phyloP scores from a whole-genome alignment of 352 stramenopile species.

The Globisporangium splendens region DNA sequence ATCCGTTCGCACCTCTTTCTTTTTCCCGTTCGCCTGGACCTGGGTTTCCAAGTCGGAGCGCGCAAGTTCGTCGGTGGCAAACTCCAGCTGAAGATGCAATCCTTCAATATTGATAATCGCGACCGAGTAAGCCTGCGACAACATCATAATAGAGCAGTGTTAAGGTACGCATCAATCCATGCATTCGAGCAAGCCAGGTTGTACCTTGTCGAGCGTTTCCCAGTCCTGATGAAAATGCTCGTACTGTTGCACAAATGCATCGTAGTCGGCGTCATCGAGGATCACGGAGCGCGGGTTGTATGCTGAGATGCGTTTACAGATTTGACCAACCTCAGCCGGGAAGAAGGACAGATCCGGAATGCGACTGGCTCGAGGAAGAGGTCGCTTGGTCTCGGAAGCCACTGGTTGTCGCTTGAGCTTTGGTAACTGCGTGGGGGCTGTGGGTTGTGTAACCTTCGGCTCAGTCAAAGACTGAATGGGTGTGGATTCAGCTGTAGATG shows the following conservation, averaged over 20 bases:
- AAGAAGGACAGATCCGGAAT: constrained; percentile 56
- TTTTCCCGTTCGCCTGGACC: constrained; percentile 19
- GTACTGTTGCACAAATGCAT: constrained; percentile 47
- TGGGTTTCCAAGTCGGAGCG: constrained; percentile 19
- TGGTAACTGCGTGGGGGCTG: neutral
- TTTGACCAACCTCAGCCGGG: constrained; percentile 33
- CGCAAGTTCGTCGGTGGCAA: constrained; percentile 11
- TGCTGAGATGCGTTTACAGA: constrained; percentile 48
- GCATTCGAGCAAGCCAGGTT: too few species aligned
- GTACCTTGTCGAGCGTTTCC: constrained; percentile 69
- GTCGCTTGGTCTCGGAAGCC: constrained; percentile 12
- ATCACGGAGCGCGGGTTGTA: constrained; percentile 54
- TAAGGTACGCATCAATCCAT: neutral
- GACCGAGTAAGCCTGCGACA: constrained; percentile 38
- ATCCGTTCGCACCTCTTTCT: constrained; percentile 28
- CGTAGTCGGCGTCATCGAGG: constrained; percentile 60
- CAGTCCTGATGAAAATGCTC: constrained; percentile 47
- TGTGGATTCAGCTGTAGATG: neutral
- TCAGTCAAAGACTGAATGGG: too few species aligned
- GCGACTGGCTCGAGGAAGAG: constrained; percentile 28
- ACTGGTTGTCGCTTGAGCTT: constrained; percentile 1
- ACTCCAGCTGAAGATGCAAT: constrained; percentile 33
- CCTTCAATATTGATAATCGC: constrained; percentile 48
- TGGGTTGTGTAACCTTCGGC: too few species aligned
- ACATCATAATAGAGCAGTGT: neutral